Base-by-base conservation (phyloP, 2,329 filamentous ascomycete genomes). In the Trichoderma sp. region DNA sequence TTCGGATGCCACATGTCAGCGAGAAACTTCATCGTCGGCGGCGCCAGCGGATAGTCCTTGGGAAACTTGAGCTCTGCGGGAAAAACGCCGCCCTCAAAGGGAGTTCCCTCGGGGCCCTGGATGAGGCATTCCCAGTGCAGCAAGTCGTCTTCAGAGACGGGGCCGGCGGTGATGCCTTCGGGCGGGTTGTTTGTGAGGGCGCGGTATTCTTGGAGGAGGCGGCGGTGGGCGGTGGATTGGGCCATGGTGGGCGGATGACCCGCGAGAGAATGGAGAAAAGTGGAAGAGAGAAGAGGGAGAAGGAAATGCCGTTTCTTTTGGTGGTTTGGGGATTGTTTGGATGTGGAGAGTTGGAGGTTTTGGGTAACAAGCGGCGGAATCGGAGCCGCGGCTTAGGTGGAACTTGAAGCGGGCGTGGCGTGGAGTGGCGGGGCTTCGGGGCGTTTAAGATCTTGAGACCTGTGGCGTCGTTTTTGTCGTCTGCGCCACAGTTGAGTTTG, bases 1-100 rank as follows among this genome's bases (percentile, higher is more conserved):
- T 99, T 99, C 0, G 96, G 96, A 85, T 99, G 96, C 90, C 95
- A 98, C 76, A 99, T 91, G 78, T 97, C 94, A 69, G 93, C 93
- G 67, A 97, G 86, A 82, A 99, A 99, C 82, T 92, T 94, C 95
- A 99, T 98, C 53, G 92, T 94, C 9, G 96, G 96, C 73, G 96
- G 96, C 76, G 95, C 93, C 6, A 98, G 89, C n/a, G 96, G 96
- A 79, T 99, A 99, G 82, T 99, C 96, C 80, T 93, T 93, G 6
- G 96, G 95, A 79, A 99, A 99, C 78, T 92, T 94, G 77, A 99
- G 89, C 83, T 97, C 94, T 30, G 96, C 96, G 56, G 95, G 94
- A 81, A 98, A 99, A 73, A 99, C 90, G 68, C 96, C 96, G 72
- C 95, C 95, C 85, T 97, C 95, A 78, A 97, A 99, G 1, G 96